A percentile compares a stretch with the other conserved stretches of the same genome.
Conservation (phyloP, 192 early-diverging fungal species). For the Allomyces macrogynus region DNA sequence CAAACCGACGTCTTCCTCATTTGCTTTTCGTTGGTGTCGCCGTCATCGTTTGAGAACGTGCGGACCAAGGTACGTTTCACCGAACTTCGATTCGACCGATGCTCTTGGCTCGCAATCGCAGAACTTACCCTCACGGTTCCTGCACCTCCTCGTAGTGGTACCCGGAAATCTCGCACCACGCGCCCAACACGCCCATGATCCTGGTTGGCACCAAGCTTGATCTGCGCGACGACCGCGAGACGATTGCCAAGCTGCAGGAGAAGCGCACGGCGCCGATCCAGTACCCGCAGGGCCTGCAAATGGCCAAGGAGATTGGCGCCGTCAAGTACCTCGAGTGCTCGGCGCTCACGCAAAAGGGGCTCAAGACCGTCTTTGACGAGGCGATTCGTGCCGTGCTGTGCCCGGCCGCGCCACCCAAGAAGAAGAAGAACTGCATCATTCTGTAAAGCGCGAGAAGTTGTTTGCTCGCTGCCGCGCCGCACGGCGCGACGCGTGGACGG, state of each 20-base stretch:
- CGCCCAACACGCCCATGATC: slow-evolving; percentile 76
- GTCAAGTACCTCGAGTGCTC: no score
- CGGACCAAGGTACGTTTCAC: slow-evolving; percentile 57
- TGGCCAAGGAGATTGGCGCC: slow-evolving; percentile 80
- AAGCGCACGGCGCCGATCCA: slow-evolving; percentile 74
- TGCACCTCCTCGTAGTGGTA: slow-evolving; percentile 42
- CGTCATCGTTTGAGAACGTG: slow-evolving; percentile 92
- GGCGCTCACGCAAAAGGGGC: no score
- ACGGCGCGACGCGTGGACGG: no score
- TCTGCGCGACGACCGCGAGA: slow-evolving; percentile 81
- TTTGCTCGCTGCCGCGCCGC: no score
- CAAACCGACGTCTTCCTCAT: slow-evolving; percentile 97
- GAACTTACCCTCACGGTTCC: slow-evolving; percentile 1
- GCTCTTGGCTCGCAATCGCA: background rate
- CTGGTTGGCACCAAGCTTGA: slow-evolving; percentile 95
- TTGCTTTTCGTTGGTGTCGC: slow-evolving; percentile 91
- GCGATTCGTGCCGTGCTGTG: no score
- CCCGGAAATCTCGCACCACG: slow-evolving; percentile 88
- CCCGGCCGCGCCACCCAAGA: slow-evolving; percentile 38
- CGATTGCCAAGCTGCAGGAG: slow-evolving; percentile 66
- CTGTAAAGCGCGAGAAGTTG: slow-evolving; percentile 23
- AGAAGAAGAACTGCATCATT: slow-evolving; percentile 51
- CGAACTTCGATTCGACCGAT: background rate
- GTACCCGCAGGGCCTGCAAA: slow-evolving; percentile 67
- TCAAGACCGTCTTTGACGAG: no score